Base-by-base conservation (phyloP, 495 filamentous ascomycete species). In the Pseudoneurospora amorphoporcata region DNA sequence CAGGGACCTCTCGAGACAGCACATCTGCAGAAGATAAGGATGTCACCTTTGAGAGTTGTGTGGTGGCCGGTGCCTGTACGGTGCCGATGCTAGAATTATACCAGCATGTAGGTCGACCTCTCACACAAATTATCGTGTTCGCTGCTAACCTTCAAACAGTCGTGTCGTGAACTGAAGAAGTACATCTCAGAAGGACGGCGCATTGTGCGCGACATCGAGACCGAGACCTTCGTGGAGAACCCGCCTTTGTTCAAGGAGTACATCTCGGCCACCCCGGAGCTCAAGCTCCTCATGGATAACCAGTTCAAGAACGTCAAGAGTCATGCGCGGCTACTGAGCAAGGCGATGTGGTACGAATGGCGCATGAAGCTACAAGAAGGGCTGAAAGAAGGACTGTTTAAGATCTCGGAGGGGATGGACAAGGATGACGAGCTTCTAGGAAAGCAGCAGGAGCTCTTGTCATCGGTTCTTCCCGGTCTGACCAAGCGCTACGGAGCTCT, bases 281-380 rank as follows among this genome's bases (percentile, higher is more conserved):
- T 97, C 73, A 91, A 90, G 75, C 79, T 88, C 2, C 86, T 95
- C 68, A 94, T 99, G 91, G 95, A 99, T 81, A 94, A 92, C 73
- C 95, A 98, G 79, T 95, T 99, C 82, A 94, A 95, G 79, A 97
- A 97, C 73, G 90, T 96, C 77, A 98, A 97, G 83, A 96, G 93
- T 0, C 90, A 98, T 79, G 92, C 96, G 3, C 85, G 96, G 47
- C 84, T 96, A 6, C 86, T 92, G 14, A 97, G 94, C 83, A 97
- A 97, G 79, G 93, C 89, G 43, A 94, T 93, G 81, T 99, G 96
- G 96, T 98, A 99, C 78, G 91, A 94, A 77, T 99, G 96, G 96
- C 92, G 96, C 40, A 94, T 92, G 89, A 93, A 93, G 75, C 88
- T 98, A 37, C 89, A 97, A 14, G 90, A 92, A 32, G 93, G 92